Conservation (phyloP, 2,329 filamentous ascomycete genomes). For the Pseudogymnoascus sp. region DNA sequence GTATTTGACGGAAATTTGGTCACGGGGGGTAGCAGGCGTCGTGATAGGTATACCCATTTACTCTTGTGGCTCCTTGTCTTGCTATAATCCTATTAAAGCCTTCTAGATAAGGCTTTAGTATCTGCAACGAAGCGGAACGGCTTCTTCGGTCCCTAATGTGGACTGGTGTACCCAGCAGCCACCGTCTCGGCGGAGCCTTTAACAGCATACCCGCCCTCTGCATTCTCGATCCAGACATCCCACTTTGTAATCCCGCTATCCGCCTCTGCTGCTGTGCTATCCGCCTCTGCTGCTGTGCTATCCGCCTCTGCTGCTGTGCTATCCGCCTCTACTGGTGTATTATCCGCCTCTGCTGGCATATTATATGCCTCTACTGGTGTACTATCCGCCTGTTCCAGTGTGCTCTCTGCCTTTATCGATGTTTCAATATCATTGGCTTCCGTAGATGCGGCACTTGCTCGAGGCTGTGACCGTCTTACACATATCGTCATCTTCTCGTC, state of each 20-base stretch:
- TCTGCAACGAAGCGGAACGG: background rate
- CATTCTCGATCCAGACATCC: constrained; percentile 60
- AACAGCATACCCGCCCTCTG: constrained; percentile 55
- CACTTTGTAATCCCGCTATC: constrained; percentile 32
- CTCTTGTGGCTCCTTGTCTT: constrained; percentile 4
- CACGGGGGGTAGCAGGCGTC: background rate
- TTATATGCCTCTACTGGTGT: constrained; percentile 34
- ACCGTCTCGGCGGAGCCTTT: constrained; percentile 41
- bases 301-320: constrained; percentile 33
- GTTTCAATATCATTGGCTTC: background rate
- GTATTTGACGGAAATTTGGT: constrained; percentile 5
- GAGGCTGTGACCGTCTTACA: constrained; percentile 37
- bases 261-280: constrained; percentile 27
- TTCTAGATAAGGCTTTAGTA: background rate
- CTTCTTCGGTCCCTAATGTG: background rate
- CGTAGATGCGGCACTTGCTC: background rate
- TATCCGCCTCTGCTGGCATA: constrained; percentile 32
- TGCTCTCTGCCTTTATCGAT: constrained; percentile 26
- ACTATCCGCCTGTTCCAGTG: constrained; percentile 23
- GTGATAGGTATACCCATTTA: background rate
- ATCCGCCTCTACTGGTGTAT: constrained; percentile 34
- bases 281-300: constrained; percentile 34
- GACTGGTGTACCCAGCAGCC: background rate
- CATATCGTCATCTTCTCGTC: constrained; percentile 65
- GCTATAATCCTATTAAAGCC: background rate